Evolutionary conservation across 2,329 filamentous ascomycete genomes (phyloP), one percentile per base, ranked within the genome.

Genomic region (Cucurbitaria berberidis): DNA sequence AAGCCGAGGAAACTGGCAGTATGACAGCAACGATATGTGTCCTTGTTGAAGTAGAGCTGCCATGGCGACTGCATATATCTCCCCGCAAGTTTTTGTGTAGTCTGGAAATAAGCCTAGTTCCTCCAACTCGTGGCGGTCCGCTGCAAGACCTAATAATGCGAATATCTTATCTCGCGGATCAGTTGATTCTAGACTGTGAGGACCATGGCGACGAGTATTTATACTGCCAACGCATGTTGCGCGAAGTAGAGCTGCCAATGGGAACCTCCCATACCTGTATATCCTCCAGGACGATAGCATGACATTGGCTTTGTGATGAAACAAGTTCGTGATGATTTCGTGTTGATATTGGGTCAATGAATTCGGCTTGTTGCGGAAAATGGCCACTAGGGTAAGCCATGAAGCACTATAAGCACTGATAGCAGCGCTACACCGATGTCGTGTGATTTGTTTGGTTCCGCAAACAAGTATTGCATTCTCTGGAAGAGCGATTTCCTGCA

Each of bases 401-500:
- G 51, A 32, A 10, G 50, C 47, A 41, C 2, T 13, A 24, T 54
- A 60, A 13, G 45, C 44, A 27, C 57, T 46, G 22, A 51, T 27
- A 21, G 34, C 30, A 41, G 57, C 57, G 24, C 36, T 40, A 27
- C 26, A 54, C 36, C 57, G 36, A 30, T 16, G 38, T 10, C 45
- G 26, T 10, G 49, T 19, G 32, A 60, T 49, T 13, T 2, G 27
- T n/a, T 53, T 55, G 5, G 55, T 35, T 21, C 59, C 55, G 35
- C 59, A 59, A 45, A 51, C 21, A 18, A 55, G 48, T 2, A 57
- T 16, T 32, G 34, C 38, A n/a, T 48, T 16, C 18, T 43, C 22
- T 38, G 59, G 35, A 44, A 62, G 47, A 36, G 53, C 39, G 10
- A 57, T 32, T 39, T 62, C 59, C 21, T 62, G 59, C 11, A 62